These are phyloP conservation scores for Kodamaea anthophila DNA, from an alignment of 1,139 yeast species.

Conservation along the genomic window DNA sequence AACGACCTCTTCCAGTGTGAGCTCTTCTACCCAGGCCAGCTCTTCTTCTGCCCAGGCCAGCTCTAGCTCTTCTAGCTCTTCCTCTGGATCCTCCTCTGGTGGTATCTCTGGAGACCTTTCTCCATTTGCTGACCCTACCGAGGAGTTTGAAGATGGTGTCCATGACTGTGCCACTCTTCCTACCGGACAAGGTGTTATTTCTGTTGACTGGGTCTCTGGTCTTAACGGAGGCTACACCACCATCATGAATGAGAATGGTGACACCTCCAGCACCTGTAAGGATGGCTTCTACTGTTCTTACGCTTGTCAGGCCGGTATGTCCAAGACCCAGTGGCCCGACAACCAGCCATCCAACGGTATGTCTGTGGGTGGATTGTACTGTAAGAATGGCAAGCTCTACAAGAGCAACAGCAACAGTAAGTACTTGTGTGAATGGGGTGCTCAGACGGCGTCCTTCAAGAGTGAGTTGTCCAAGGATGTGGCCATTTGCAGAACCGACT, in stretches of 20 bases:
- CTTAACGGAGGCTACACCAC: slow-evolving; percentile 69
- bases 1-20: slow-evolving; percentile 8
- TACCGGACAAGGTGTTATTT: slow-evolving; percentile 67
- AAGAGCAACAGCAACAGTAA: slow-evolving; percentile 53
- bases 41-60: slow-evolving; percentile 16
- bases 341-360: slow-evolving; percentile 68
- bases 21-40: slow-evolving; percentile 6
- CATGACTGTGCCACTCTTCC: slow-evolving; percentile 57
- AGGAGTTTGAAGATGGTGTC: slow-evolving; percentile 57
- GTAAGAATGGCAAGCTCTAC: slow-evolving; percentile 66
- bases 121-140: slow-evolving; percentile 46
- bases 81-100: slow-evolving; percentile 16
- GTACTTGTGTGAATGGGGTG: slow-evolving; percentile 76
- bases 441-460: slow-evolving; percentile 52
- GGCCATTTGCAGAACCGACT: slow-evolving; percentile 81
- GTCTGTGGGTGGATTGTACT: slow-evolving; percentile 72
- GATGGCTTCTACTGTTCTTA: slow-evolving; percentile 80
- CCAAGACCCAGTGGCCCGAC: slow-evolving; percentile 83
- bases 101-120: slow-evolving; percentile 52
- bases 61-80: slow-evolving; percentile 2
- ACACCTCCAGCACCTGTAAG: slow-evolving; percentile 60
- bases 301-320: slow-evolving; percentile 88
- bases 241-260: slow-evolving; percentile 56
- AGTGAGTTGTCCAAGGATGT: slow-evolving; percentile 51
- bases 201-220: slow-evolving; percentile 49